phyloP scores from a whole-genome alignment of 495 filamentous ascomycete genomes.

The Xylaria bambusicola region DNA sequence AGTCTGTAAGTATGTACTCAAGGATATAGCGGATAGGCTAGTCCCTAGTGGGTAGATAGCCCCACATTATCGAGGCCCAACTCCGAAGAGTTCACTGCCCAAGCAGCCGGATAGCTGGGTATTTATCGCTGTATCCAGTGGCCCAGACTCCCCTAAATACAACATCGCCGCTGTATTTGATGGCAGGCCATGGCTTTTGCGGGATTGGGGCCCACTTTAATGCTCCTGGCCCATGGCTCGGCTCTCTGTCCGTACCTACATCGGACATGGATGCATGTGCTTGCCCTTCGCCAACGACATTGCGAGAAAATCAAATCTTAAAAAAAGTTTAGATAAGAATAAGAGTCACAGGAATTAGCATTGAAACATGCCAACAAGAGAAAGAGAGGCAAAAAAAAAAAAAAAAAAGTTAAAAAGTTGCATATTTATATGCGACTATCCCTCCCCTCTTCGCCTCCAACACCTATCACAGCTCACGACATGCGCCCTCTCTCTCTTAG shows the following conservation, averaged over 20 bases:
- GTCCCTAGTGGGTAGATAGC: too few relatives aligned
- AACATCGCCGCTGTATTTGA: background rate
- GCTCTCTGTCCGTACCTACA: constrained; percentile 6
- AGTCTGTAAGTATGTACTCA: too few relatives aligned
- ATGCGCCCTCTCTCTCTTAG: background rate
- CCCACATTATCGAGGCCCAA: constrained; percentile 14
- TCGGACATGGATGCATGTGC: background rate
- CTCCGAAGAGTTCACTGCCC: background rate
- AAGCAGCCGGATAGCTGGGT: constrained; percentile 2
- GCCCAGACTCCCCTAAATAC: background rate
- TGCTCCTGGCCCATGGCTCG: background rate
- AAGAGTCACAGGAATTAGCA: too few relatives aligned
- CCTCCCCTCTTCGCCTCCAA: constrained; percentile 1
- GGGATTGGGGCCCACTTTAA: background rate
- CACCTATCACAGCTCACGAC: constrained; percentile 1
- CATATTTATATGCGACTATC: background rate
- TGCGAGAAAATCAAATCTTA: too few relatives aligned
- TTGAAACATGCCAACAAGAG: too few relatives aligned
- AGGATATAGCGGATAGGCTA: background rate
- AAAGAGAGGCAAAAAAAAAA: too few relatives aligned
- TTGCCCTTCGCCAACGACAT: too few relatives aligned
- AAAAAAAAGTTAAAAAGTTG: background rate
- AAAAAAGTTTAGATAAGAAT: too few relatives aligned
- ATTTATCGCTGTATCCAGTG: constrained; percentile 13
- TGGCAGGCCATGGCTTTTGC: background rate